phyloP scores from a whole-genome alignment of 208 protist genomes.

The Leishmania braziliensis region DNA sequence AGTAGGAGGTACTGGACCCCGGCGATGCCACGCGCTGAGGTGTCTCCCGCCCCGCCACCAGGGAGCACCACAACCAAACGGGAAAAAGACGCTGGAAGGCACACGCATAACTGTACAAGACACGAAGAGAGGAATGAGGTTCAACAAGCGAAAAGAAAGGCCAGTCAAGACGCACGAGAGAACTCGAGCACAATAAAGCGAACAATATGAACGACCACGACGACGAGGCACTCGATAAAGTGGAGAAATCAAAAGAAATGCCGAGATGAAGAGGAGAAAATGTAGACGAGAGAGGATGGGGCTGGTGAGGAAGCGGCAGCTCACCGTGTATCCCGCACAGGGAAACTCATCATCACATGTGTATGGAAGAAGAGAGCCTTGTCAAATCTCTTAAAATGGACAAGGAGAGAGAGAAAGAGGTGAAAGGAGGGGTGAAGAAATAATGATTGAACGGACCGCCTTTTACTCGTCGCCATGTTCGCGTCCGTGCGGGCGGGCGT shows the following conservation, averaged over 20 bases:
- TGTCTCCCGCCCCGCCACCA: background rate
- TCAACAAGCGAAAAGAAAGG: background rate
- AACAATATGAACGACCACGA: background rate
- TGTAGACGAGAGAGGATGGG: background rate
- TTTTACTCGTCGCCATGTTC: background rate
- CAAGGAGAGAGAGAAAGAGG: background rate
- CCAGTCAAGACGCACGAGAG: background rate
- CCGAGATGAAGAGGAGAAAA: background rate
- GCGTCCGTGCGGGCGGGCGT: too few relatives aligned
- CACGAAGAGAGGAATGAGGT: background rate
- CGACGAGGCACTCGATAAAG: background rate
- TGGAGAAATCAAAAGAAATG: conserved; percentile 7
- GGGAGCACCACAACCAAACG: background rate
- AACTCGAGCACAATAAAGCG: conserved; percentile 10
- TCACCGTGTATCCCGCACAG: background rate
- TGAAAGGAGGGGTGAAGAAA: background rate
- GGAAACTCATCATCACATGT: background rate
- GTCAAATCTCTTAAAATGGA: too few relatives aligned
- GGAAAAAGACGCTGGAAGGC: background rate
- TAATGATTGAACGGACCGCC: background rate
- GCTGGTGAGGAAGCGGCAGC: background rate
- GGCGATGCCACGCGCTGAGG: background rate
- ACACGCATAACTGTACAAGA: background rate
- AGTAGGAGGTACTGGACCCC: background rate
- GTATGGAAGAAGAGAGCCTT: too few relatives aligned